Percentiles rank a stretch among this genome's conserved stretches.
These are phyloP conservation scores for Leptographium radiaticola DNA, from an alignment of 2,329 filamentous ascomycete genomes.

Conservation along the genomic window DNA sequence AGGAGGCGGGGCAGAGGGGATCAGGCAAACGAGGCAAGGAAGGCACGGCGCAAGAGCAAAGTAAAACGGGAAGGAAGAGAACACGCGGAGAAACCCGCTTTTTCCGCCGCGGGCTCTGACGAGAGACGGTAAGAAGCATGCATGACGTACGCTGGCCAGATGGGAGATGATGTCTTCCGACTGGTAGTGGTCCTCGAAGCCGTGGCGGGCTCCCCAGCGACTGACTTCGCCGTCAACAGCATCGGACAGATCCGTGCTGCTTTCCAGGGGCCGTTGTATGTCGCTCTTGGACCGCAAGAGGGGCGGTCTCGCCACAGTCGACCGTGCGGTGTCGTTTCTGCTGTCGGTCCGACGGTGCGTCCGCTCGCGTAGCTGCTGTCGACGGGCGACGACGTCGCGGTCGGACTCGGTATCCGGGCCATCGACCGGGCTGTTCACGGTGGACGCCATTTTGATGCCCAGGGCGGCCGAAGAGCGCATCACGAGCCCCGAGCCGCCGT, in stretches of 20 bases:
- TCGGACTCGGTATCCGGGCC: slow-evolving; percentile 16
- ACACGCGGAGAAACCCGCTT: no score
- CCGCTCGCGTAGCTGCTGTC: slow-evolving; percentile 16
- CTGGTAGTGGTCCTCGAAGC: slow-evolving; percentile 85
- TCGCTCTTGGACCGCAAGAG: slow-evolving; percentile 46
- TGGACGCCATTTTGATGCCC: slow-evolving; percentile 14
- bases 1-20: no score
- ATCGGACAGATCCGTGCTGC: slow-evolving; percentile 18
- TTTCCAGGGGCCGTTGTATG: slow-evolving; percentile 25
- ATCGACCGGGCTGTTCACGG: slow-evolving; percentile 15
- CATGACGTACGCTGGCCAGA: slow-evolving; percentile 57
- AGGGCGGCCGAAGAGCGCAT: slow-evolving; percentile 33
- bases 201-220: slow-evolving; percentile 56
- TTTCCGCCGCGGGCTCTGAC: no score
- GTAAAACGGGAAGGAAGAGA: no score
- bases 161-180: slow-evolving; percentile 80
- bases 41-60: no score
- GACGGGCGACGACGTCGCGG: slow-evolving; percentile 1
- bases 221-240: slow-evolving; percentile 18
- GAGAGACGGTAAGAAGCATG: background rate
- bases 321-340: slow-evolving; percentile 1
- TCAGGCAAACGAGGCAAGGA: no score
- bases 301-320: slow-evolving; percentile 28
- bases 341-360: slow-evolving; percentile 2
- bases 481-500: background rate